Evolutionary conservation across 2,329 filamentous ascomycete genomes (phyloP), one percentile per base, ranked within the genome.

Genomic region (Fusarium compactum): DNA sequence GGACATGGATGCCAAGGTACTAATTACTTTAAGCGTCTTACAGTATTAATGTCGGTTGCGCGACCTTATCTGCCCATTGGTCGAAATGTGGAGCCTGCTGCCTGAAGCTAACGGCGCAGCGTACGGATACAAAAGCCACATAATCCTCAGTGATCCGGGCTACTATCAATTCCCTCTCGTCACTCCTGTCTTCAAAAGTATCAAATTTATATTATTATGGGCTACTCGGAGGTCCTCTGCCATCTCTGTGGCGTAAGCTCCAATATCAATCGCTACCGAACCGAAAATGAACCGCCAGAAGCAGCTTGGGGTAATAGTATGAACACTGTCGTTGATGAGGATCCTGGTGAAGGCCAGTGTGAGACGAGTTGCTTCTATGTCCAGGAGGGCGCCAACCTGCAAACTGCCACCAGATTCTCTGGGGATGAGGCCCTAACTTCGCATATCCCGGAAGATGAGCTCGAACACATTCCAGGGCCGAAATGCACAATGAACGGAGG

Each of bases 231-330:
- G 8, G 18, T 63, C n/a, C 34, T 25, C 3, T 63, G 61, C 32
- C 34, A 46, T 1, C 29, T 63, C 8, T 63, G 61, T 15, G 61
- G 61, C 29, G 74, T 78, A n/a, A 75, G 72, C n/a, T 77, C 75
- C 62, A 76, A 75, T 44, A 74, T 78, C 29, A 67, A 62, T 16
- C 75, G 76, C 8, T 58, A 63, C 22, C 71, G 75, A 5, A 72
- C 67, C 7, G 44, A 43, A 2, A 57, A 52, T 4, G 76, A 78
- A 24, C 71, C 71, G 22, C 53, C 58, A 8, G 59, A 56, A 50
- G 67, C 69, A 11, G 70, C 63, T 11, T 73, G 70, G 71, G 48
- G 50, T 5, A 5, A 30, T 6, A 14, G 10, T 7, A 22, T 11
- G 25, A 22, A 18, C n/a, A 32, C 29, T 43, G 34, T 38, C 18